Base-by-base conservation (phyloP, 305 asterid species). In the Rubia balearica region DNA sequence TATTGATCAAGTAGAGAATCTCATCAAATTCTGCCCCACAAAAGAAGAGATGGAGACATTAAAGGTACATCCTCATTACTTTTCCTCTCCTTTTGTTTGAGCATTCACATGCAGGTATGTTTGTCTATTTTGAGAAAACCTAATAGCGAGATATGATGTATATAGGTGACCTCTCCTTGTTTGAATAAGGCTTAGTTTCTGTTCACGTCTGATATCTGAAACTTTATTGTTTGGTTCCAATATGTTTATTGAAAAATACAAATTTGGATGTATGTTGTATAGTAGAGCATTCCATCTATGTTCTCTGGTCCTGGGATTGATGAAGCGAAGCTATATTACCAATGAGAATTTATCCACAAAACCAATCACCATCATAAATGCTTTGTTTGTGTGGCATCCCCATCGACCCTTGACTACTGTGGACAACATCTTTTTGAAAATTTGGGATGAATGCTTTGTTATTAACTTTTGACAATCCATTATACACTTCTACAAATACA, bases 1-100 rank as follows among this genome's bases (percentile, higher is more conserved):
- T 84, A 94, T 91, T 79, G 98, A 94, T 87, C 98, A 94, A 87
- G 97, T 94, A 81, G 98, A 94, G 83, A 94, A 91, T 89, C 96
- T 94, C 67, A 94, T 94, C 71, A 94, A 94, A 74, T 94, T 94
- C 69, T 89, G 98, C 78, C 99, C 99, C 6, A 94, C 98, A 66
- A 94, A 91, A 86, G 98, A 94, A 81, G 99, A 94, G 83, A 94
- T 94, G 97, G 98, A 91, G 85, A 91, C 90, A 36, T 82, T 91
- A 45, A 91, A 89, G 96, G 99, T 94, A 82, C 62, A 24, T 27
- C 24, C 57, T 64, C 55, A 61, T 61, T 61, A 45, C 57, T 51
- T 46, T n/a, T 59, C 68, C 81, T 57, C 45, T 68, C 22, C 46
- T 63, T 41, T 59, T 69, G 65, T 70, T 27, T 41, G 10, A 43